A percentile compares a stretch with the other conserved stretches of the same genome.
Conservation (phyloP, 306 rosid species). For the Rosa persica region DNA sequence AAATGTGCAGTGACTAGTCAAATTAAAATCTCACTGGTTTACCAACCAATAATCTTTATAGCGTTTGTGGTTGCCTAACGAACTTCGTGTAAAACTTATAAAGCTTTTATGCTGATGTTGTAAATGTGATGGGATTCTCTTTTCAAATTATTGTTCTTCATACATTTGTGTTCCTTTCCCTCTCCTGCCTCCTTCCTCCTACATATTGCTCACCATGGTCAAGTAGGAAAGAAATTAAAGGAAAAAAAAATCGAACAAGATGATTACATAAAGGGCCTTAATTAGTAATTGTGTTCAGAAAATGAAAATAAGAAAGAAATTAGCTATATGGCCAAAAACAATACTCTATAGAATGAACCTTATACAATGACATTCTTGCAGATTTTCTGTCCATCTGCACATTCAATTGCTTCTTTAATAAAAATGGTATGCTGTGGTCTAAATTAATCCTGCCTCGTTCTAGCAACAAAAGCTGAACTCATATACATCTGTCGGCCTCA, state of each 20-base stretch:
- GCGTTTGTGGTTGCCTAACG: too few species aligned
- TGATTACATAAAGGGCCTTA: background rate
- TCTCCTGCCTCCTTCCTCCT: background rate
- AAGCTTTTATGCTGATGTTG: background rate
- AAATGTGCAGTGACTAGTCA: background rate
- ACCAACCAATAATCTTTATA: too few species aligned
- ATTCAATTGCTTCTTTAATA: background rate
- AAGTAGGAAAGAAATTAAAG: background rate
- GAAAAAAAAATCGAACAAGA: too few species aligned
- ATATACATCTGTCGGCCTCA: background rate
- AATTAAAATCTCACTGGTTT: background rate
- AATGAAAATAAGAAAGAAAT: too few species aligned
- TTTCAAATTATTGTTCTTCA: too few species aligned
- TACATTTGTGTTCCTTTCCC: too few species aligned
- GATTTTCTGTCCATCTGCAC: background rate
- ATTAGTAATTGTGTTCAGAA: too few species aligned
- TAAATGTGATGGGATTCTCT: background rate
- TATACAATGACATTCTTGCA: background rate
- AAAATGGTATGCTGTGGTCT: background rate
- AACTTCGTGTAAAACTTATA: too few species aligned
- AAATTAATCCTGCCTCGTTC: background rate
- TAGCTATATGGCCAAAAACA: too few species aligned
- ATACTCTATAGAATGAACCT: background rate
- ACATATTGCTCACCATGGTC: background rate
- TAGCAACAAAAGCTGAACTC: background rate